Conservation (phyloP, 1,139 yeast genomes). For the Taphrina sp. region DNA sequence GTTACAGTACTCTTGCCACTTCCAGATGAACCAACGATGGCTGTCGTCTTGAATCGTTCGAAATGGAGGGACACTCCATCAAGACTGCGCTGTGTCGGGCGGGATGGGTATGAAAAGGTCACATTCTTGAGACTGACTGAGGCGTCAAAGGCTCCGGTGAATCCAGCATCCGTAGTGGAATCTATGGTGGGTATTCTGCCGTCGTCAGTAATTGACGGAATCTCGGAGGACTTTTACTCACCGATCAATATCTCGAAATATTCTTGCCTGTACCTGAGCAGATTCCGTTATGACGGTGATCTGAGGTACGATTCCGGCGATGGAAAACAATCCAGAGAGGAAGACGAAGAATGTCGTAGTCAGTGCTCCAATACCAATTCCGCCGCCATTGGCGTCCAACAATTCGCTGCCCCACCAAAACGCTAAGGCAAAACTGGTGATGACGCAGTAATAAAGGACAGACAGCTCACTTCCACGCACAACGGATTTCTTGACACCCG, state of each 20-base stretch:
- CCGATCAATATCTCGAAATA: conserved; percentile 48
- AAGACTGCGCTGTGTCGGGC: conserved; percentile 49
- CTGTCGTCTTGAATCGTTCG: conserved; percentile 53
- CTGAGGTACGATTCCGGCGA: conserved; percentile 49
- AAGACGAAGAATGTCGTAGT: conserved; percentile 39
- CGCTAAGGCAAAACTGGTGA: conserved; percentile 44
- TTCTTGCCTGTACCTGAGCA: conserved; percentile 47
- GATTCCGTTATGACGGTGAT: conserved; percentile 47
- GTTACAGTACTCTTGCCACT: conserved; percentile 74
- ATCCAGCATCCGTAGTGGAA: conserved; percentile 11
- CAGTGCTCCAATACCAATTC: conserved; percentile 34
- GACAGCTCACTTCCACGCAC: conserved; percentile 44
- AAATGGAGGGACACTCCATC: conserved; percentile 56
- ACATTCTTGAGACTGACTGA: conserved; percentile 34
- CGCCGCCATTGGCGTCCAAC: conserved; percentile 31
- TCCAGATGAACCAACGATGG: conserved; percentile 74
- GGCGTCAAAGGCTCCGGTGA: conserved; percentile 32
- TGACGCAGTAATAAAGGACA: conserved; percentile 39
- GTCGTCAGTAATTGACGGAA: no score
- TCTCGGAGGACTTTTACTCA: conserved; percentile 38
- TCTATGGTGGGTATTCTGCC: conserved; percentile 34
- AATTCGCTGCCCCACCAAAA: conserved; percentile 47
- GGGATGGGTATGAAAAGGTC: conserved; percentile 36
- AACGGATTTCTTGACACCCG: conserved; percentile 42
- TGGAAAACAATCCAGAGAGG: conserved; percentile 47